Conservation (phyloP, 768 basidiomycete species). For the Coprinellus micaceus region DNA sequence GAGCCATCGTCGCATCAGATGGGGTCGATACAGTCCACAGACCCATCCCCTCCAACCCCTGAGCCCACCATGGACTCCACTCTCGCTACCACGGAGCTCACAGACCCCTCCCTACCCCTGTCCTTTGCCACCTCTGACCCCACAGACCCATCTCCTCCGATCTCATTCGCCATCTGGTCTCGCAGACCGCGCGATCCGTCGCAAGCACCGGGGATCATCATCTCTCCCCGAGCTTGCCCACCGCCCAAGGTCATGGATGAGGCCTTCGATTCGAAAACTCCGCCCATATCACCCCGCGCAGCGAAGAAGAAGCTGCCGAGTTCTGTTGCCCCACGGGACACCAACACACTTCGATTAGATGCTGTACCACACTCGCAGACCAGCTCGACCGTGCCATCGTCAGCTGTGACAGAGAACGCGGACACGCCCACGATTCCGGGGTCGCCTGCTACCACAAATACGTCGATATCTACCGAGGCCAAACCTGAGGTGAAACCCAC, state of each 20-base stretch:
- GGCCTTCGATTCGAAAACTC: slow-evolving; percentile 53
- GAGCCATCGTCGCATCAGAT: no score
- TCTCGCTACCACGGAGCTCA: no score
- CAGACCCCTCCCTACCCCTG: no score
- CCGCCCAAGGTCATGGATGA: slow-evolving; percentile 53
- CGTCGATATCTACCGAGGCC: slow-evolving; percentile 45
- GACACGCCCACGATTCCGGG: slow-evolving; percentile 48
- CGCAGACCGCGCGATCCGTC: slow-evolving; percentile 64
- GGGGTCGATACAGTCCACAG: no score
- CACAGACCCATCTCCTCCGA: slow-evolving; percentile 14
- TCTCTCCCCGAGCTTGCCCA: slow-evolving; percentile 61
- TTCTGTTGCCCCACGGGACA: slow-evolving; percentile 6
- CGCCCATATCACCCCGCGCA: slow-evolving; percentile 35
- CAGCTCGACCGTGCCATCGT: slow-evolving; percentile 39
- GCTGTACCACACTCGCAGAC: slow-evolving; percentile 24
- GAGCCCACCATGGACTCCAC: slow-evolving; percentile 9
- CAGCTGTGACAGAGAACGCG: slow-evolving; percentile 47
- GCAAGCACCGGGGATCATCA: slow-evolving; percentile 65
- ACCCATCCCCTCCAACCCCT: slow-evolving; percentile 10
- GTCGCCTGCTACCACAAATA: slow-evolving; percentile 59
- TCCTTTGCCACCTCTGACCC: no score
- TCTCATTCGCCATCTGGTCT: slow-evolving; percentile 66
- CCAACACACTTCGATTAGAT: slow-evolving; percentile 13
- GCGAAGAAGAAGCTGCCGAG: slow-evolving; percentile 1
- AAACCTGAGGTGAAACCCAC: slow-evolving; percentile 11